Base-by-base conservation (phyloP, 768 basidiomycete species). In the Lactifluus piperatus region DNA sequence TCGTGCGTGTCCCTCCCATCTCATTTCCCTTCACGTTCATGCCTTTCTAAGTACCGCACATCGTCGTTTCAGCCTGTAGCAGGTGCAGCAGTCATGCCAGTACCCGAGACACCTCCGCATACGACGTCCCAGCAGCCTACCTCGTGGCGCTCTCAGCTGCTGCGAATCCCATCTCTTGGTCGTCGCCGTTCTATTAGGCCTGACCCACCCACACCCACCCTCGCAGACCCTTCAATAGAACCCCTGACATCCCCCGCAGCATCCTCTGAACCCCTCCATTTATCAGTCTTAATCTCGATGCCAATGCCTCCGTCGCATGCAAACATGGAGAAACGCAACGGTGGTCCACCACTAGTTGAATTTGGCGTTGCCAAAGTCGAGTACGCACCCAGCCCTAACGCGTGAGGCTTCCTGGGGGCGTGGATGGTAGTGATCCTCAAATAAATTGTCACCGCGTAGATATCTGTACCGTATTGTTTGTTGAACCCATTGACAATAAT, bases 261-360 rank as follows among this genome's bases (percentile, higher is more conserved):
- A 4, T 26, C 49, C 5, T 29, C 59, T 6, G 44, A 11, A 9
- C 49, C 49, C 9, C 6, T 46, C 16, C 36, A 32, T 13, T 18
- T 60, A 0, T 44, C 59, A 4, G 54, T 60, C 4, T 50, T 60
- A 27, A 20, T 60, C 43, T 50, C 59, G n/a, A 60, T 60, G 59
- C 59, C 59, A 5, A 46, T 36, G 1, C 36, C 49, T 10, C 8
- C 11, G 5, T 11, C 49, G 4, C 54, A 47, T 26, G 36, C 20
- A 22, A 56, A 22, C 7, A 4, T 34, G 29, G 27, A 36, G 4
- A 9, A 39, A 34, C 41, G 20, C 18, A 44, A 49, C 3, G 16
- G 13, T 5, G 49, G 54, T 4, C 50, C 59, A 27, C 59, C 59
- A 6, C 27, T 56, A 4, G 49, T 60, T 18, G 59, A 60, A 43